Conservation (phyloP, 192 early-diverging fungal genomes). For the Umbelopsis ramanniana region DNA sequence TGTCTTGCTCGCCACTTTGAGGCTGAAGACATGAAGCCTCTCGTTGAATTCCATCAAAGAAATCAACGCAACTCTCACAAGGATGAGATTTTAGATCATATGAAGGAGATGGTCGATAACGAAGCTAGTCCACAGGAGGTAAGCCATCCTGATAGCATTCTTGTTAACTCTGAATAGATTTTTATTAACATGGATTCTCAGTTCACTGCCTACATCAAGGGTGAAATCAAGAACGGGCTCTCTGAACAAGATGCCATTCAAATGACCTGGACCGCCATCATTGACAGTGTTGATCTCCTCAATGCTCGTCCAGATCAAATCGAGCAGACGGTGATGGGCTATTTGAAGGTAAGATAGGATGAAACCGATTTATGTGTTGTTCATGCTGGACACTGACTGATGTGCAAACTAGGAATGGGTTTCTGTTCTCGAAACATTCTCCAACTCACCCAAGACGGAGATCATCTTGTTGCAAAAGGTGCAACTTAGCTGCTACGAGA, state of each 20-base stretch:
- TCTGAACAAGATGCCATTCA: constrained; percentile 75
- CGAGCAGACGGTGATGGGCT: constrained; percentile 69
- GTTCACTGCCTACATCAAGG: constrained; percentile 68
- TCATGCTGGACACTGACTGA: constrained; percentile 1
- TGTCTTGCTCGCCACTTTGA: constrained; percentile 92
- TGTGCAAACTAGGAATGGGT: constrained; percentile 62
- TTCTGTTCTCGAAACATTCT: constrained; percentile 75
- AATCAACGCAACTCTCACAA: constrained; percentile 70
- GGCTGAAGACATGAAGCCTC: constrained; percentile 86
- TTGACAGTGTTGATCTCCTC: constrained; percentile 81
- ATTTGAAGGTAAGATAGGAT: constrained; percentile 54
- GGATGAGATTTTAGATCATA: constrained; percentile 61
- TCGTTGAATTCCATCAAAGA: constrained; percentile 82
- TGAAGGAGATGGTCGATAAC: constrained; percentile 66
- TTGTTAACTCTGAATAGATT: no score
- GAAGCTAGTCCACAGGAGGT: constrained; percentile 61
- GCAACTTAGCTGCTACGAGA: constrained; percentile 86
- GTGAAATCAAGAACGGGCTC: constrained; percentile 71
- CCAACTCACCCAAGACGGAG: constrained; percentile 82
- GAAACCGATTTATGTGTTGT: not conserved
- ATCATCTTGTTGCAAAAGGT: constrained; percentile 84
- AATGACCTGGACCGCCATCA: constrained; percentile 84
- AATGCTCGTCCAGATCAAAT: constrained; percentile 80
- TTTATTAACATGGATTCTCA: constrained; percentile 28
- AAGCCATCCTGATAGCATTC: not conserved